Evolutionary conservation across 208 protist species (phyloP).

Genomic region (Crithidia expoeki): DNA sequence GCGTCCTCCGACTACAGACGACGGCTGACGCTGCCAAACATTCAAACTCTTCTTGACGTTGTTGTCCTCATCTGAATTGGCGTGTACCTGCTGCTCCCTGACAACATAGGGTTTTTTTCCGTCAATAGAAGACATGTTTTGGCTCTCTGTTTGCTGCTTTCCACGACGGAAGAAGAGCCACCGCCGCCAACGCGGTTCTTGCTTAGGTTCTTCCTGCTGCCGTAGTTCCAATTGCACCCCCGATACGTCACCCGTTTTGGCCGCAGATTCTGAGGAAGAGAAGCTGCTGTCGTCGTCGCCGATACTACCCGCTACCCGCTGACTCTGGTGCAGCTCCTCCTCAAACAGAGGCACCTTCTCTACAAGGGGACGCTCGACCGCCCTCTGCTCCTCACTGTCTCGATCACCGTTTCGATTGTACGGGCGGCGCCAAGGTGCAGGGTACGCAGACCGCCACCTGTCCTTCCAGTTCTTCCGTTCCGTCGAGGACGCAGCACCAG

Average conservation of each 20-base stretch:
- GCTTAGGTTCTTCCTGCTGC: not conserved
- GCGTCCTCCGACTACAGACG: not conserved
- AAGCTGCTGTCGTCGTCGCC: not conserved
- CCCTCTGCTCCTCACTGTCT: not conserved
- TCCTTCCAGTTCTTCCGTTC: too few relatives aligned
- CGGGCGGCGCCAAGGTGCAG: too few relatives aligned
- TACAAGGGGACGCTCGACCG: not conserved
- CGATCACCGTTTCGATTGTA: not conserved
- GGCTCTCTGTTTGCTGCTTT: not conserved
- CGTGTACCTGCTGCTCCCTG: not conserved
- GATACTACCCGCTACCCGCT: not conserved
- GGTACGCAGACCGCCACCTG: too few relatives aligned
- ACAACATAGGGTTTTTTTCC: not conserved
- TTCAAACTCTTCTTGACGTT: not conserved
- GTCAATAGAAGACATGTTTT: too few relatives aligned
- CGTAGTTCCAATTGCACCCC: too few relatives aligned
- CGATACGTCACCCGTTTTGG: too few relatives aligned
- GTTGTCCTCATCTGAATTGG: not conserved
- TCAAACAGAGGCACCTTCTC: constrained; percentile 11
- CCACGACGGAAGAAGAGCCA: not conserved
- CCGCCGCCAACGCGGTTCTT: not conserved
- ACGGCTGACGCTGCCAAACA: not conserved
- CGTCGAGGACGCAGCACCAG: not conserved
- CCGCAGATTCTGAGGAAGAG: too few relatives aligned
- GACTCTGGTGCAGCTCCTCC: constrained; percentile 4